Evolutionary conservation across 1,139 yeast genomes (phyloP).

Genomic region (Lizanozyma gosingica): DNA sequence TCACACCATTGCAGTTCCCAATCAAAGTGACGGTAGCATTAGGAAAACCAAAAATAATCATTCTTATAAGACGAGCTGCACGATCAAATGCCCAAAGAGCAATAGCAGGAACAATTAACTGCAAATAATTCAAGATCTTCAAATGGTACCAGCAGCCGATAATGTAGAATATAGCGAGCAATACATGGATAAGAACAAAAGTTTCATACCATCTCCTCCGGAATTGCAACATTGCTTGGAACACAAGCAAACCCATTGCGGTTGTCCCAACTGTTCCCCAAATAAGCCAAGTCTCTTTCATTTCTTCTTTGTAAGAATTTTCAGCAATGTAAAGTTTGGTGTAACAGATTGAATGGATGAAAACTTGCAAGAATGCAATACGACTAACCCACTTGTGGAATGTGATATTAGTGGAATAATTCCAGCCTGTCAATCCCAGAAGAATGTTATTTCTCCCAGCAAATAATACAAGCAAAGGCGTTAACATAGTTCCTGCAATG

Average conservation of each 20-base stretch:
- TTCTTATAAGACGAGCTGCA: conserved; percentile 24
- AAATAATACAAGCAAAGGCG: conserved; percentile 29
- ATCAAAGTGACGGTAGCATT: conserved; percentile 23
- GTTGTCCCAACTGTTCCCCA: conserved; percentile 19
- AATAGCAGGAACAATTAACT: conserved; percentile 28
- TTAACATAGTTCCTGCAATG: conserved; percentile 18
- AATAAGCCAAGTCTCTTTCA: conserved; percentile 16
- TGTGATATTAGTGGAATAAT: conserved; percentile 25
- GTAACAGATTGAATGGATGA: conserved; percentile 25
- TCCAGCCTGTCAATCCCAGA: conserved; percentile 33
- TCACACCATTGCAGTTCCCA: conserved; percentile 10
- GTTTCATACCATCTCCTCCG: conserved; percentile 37
- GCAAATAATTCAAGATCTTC: conserved; percentile 28
- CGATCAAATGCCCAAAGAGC: conserved; percentile 41
- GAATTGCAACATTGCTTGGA: conserved; percentile 29
- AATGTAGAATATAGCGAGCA: conserved; percentile 31
- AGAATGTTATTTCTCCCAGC: conserved; percentile 38
- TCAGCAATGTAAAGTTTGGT: conserved; percentile 20
- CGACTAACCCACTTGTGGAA: conserved; percentile 34
- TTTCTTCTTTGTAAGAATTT: not conserved
- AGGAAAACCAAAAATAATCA: conserved; percentile 31
- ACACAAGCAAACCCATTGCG: conserved; percentile 24
- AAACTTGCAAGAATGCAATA: conserved; percentile 18
- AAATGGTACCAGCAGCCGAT: conserved; percentile 38
- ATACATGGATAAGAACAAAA: conserved; percentile 32